A percentile compares a stretch with the other conserved stretches of the same genome.
Evolutionary conservation across 1,139 yeast genomes (phyloP).

Genomic region (Saccharomycopsis crataegensis): DNA sequence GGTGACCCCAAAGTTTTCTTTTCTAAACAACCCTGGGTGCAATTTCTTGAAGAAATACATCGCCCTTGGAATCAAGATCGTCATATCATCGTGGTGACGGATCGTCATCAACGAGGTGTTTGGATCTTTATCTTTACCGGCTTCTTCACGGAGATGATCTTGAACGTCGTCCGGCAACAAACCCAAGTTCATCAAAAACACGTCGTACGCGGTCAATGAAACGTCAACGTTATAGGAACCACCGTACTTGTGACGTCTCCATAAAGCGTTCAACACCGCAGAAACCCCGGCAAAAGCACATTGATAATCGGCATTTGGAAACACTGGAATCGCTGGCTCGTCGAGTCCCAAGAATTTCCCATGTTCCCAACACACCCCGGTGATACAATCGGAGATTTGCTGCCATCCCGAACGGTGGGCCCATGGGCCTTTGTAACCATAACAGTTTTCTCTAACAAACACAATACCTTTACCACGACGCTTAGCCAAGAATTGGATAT

Average conservation of each 20-base stretch:
- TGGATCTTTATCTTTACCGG: neutral
- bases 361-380: conserved; percentile 32
- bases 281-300: conserved; percentile 32
- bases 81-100: conserved; percentile 8
- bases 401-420: conserved; percentile 32
- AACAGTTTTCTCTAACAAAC: conserved; percentile 31
- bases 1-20: conserved; percentile 1
- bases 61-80: conserved; percentile 1
- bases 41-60: neutral
- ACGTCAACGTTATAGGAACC: conserved; percentile 31
- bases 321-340: conserved; percentile 32
- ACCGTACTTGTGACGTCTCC: conserved; percentile 27
- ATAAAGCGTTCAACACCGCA: conserved; percentile 28
- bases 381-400: conserved; percentile 32
- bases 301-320: conserved; percentile 33
- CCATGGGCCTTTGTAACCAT: conserved; percentile 31
- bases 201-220: conserved; percentile 30
- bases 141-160: neutral
- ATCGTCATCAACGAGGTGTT: conserved; percentile 1
- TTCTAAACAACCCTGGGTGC: conserved; percentile 4
- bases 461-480: conserved; percentile 30
- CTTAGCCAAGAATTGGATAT: conserved; percentile 25
- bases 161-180: conserved; percentile 1
- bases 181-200: conserved; percentile 30
- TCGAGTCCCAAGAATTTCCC: conserved; percentile 28